Percentiles rank a stretch among this genome's conserved stretches.
These are phyloP conservation scores for Ceratocystis eucalypticola DNA, from an alignment of 2,329 filamentous ascomycete genomes.

Conservation along the genomic window DNA sequence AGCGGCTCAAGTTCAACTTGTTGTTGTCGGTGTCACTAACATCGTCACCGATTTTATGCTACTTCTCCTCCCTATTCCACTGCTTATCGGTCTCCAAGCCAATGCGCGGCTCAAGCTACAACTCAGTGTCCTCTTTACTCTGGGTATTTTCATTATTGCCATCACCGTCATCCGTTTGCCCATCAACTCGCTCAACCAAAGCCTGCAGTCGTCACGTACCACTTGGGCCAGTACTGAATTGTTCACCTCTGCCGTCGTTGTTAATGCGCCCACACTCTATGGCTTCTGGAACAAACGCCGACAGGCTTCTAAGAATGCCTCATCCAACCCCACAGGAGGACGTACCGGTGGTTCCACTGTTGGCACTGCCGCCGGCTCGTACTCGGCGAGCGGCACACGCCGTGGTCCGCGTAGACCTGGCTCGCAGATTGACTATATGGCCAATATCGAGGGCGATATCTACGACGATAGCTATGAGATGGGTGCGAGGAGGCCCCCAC, in stretches of 20 bases:
- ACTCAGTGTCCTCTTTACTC: conserved; percentile 26
- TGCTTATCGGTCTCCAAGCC: conserved; percentile 22
- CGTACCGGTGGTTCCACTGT: not conserved
- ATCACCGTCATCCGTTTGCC: conserved; percentile 30
- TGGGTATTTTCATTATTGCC: conserved; percentile 30
- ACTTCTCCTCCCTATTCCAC: conserved; percentile 15
- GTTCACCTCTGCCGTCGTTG: conserved; percentile 26
- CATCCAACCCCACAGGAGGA: conserved; percentile 6
- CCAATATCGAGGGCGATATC: conserved; percentile 11
- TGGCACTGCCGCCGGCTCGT: not conserved
- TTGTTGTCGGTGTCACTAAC: conserved; percentile 27
- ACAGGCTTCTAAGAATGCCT: conserved; percentile 11
- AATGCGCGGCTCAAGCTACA: conserved; percentile 25
- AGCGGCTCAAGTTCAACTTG: conserved; percentile 26
- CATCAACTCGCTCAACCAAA: conserved; percentile 27
- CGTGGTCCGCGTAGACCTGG: not conserved
- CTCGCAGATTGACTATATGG: conserved; percentile 15
- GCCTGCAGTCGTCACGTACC: conserved; percentile 27
- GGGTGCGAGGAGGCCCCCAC: not conserved
- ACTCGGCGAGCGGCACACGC: not conserved
- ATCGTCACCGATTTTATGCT: conserved; percentile 18
- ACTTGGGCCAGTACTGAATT: conserved; percentile 30
- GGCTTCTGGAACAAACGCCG: conserved; percentile 25
- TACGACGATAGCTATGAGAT: conserved; percentile 13
- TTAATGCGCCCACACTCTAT: conserved; percentile 30